Base-by-base conservation (phyloP, 2,329 filamentous ascomycete species). In the Scedosporium boydii region DNA sequence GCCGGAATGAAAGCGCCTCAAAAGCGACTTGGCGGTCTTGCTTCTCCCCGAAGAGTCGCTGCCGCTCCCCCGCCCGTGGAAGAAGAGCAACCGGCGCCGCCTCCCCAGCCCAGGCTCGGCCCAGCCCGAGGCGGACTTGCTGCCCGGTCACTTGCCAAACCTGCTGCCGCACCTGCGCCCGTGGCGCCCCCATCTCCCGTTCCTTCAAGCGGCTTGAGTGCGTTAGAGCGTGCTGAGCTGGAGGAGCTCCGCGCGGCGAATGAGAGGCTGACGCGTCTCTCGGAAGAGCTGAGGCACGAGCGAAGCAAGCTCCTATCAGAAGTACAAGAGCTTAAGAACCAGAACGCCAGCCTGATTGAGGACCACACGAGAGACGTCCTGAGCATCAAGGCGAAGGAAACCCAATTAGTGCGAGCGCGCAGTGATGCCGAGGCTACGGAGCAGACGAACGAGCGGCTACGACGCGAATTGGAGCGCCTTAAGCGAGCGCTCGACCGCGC, bases 321-420 rank as follows among this genome's bases (percentile, higher is more conserved):
- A 73, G 88, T 98, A 51, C 89, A 93, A 68, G 95, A 98, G 75
- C 82, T 99, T 34, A 96, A 97, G 76, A 96, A 96, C 69, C 91
- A 97, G 72, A 99, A 99, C 70, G 95, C 95, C 26, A 89, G 95
- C 66, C 81, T 99, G 41, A 99, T 99, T 65, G 95, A 99, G 75
- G 93, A 98, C 69, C 93, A 98, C 73, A 99, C 95, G 0, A 84
- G 93, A 58, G 93, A 99, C 69, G 91, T 97, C 0, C 81, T 99
- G 51, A 95, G 92, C 68, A 96, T 99, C 77, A 98, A 98, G 74
- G 95, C 95, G 14, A 99, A 99, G 75, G 95, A 99, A 74, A 98
- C 95, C 3, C 95, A 99, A 70, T 83, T 99, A 4, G 93, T 98
- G 9, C 88, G 95, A 55, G 93, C 95, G 10, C 84, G 93, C 62